Evolutionary conservation across 164 flowering plant species (phyloP).

Genomic region (Annona cherimola): DNA sequence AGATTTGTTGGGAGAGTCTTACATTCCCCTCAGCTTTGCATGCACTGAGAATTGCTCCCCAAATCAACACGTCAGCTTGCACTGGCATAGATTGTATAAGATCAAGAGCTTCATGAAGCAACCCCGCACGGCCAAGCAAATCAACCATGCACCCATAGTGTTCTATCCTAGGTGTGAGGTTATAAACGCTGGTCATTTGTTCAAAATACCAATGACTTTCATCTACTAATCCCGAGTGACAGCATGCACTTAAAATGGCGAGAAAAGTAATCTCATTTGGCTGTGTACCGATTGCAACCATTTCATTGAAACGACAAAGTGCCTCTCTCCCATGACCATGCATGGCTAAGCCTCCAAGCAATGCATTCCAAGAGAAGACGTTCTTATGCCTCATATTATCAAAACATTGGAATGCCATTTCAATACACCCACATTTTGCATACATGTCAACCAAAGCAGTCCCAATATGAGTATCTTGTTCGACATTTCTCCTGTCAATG

Average conservation of each 20-base stretch:
- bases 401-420: slow-evolving; percentile 34
- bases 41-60: slow-evolving; percentile 56
- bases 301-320: slow-evolving; percentile 26
- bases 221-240: slow-evolving; percentile 54
- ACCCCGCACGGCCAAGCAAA: slow-evolving; percentile 50
- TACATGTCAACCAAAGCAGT: slow-evolving; percentile 57
- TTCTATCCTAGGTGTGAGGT: slow-evolving; percentile 35
- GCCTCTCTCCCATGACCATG: slow-evolving; percentile 45
- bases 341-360: slow-evolving; percentile 49
- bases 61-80: slow-evolving; percentile 43
- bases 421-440: slow-evolving; percentile 55
- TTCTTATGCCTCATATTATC: slow-evolving; percentile 21
- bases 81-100: slow-evolving; percentile 39
- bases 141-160: slow-evolving; percentile 62
- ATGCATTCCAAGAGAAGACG: slow-evolving; percentile 43
- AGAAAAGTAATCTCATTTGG: slow-evolving; percentile 51
- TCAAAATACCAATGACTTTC: slow-evolving; percentile 34
- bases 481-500: slow-evolving; percentile 26
- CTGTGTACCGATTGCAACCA: slow-evolving; percentile 23
- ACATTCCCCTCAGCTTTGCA: slow-evolving; percentile 35
- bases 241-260: slow-evolving; percentile 51
- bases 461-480: slow-evolving; percentile 42
- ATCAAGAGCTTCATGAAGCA: slow-evolving; percentile 37
- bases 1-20: slow-evolving; percentile 27
- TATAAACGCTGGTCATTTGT: slow-evolving; percentile 26